Evolutionary conservation across 2,329 filamentous ascomycete species (phyloP).

Genomic region (Amesomyces nigricolor): DNA sequence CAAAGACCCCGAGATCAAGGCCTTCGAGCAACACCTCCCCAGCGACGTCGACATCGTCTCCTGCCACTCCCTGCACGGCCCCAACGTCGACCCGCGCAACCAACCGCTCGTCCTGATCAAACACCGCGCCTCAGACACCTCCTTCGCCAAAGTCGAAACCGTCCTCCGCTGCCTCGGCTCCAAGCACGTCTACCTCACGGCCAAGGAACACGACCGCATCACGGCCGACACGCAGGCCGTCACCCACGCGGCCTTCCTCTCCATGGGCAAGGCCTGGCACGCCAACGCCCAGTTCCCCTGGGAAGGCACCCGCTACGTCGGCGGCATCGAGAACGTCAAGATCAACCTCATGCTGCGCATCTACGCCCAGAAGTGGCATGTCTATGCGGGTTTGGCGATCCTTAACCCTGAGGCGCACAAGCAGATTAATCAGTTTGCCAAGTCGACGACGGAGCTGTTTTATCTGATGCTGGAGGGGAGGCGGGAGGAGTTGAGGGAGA

Average conservation of each 20-base stretch:
- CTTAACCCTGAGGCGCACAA: constrained; percentile 87
- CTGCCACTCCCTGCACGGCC: constrained; percentile 93
- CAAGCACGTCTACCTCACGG: constrained; percentile 81
- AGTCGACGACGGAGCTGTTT: constrained; percentile 87
- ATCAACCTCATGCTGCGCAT: constrained; percentile 97
- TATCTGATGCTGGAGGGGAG: constrained; percentile 94
- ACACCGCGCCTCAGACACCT: constrained; percentile 75
- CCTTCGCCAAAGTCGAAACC: constrained; percentile 70
- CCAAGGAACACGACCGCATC: constrained; percentile 87
- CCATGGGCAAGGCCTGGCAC: constrained; percentile 97
- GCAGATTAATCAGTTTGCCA: constrained; percentile 92
- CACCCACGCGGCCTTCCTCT: constrained; percentile 92
- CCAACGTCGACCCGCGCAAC: constrained; percentile 77
- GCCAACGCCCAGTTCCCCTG: constrained; percentile 94
- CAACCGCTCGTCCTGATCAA: constrained; percentile 91
- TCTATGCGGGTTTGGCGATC: constrained; percentile 95
- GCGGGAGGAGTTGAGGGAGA: constrained; percentile 62
- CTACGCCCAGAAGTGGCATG: constrained; percentile 98
- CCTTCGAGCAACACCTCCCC: constrained; percentile 86
- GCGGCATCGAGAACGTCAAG: constrained; percentile 98
- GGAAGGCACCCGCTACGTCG: constrained; percentile 92
- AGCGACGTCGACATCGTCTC: constrained; percentile 87
- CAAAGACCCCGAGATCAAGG: constrained; percentile 91
- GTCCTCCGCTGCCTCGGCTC: constrained; percentile 80
- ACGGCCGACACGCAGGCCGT: constrained; percentile 98